Evolutionary conservation across 2,329 filamentous ascomycete species (phyloP).

Genomic region (Colletotrichum theobromicola): DNA sequence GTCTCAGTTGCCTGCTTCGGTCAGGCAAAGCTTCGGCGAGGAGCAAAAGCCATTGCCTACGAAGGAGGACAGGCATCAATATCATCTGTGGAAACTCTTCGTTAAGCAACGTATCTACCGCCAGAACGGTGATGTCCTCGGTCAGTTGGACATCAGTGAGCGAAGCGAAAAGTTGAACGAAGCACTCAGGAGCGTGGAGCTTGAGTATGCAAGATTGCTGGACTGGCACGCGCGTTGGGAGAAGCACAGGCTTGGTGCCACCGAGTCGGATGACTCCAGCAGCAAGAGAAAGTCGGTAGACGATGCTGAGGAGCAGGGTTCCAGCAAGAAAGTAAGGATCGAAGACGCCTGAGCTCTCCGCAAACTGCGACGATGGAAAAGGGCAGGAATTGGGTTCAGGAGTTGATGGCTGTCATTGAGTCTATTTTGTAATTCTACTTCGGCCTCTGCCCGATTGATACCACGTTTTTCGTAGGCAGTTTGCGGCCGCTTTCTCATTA

Average conservation of each 20-base stretch:
- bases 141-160: slow-evolving; percentile 71
- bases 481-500: neutral
- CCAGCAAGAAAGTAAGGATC: slow-evolving; percentile 52
- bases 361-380: neutral
- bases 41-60: slow-evolving; percentile 48
- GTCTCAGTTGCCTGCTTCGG: slow-evolving; percentile 59
- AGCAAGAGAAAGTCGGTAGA: slow-evolving; percentile 52
- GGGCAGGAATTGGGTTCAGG: neutral
- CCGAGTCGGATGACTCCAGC: slow-evolving; percentile 25
- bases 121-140: slow-evolving; percentile 74
- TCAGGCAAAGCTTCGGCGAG: slow-evolving; percentile 57
- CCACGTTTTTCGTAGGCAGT: slow-evolving; percentile 1
- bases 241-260: slow-evolving; percentile 28
- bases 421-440: slow-evolving; percentile 7
- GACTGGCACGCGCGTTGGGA: slow-evolving; percentile 45
- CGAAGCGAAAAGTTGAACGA: slow-evolving; percentile 75
- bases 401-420: slow-evolving; percentile 4
- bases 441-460: slow-evolving; percentile 18
- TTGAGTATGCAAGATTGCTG: slow-evolving; percentile 75
- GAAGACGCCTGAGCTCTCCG: slow-evolving; percentile 25
- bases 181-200: slow-evolving; percentile 70
- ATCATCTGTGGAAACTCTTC: slow-evolving; percentile 74
- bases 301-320: slow-evolving; percentile 27
- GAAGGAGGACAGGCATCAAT: slow-evolving; percentile 64
- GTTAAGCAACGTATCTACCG: slow-evolving; percentile 80